Conservation (phyloP, 768 basidiomycete species). For the Boletus bicolor region DNA sequence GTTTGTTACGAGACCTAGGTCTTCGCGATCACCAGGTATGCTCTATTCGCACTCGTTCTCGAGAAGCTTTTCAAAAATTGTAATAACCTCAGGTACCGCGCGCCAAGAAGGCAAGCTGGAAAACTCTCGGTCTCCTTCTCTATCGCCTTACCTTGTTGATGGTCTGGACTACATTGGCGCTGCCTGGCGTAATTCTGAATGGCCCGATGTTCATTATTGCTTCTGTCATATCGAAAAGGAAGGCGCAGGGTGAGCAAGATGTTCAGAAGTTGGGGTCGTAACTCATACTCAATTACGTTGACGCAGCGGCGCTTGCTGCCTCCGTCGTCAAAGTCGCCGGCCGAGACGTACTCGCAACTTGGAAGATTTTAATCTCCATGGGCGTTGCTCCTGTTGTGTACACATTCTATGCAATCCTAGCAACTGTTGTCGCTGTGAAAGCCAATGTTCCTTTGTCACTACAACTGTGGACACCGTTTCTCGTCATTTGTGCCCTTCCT, state of each 20-base stretch:
- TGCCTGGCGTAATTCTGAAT: slow-evolving; percentile 90
- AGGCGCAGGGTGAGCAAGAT: slow-evolving; percentile 69
- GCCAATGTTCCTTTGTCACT: slow-evolving; percentile 60
- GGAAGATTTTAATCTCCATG: slow-evolving; percentile 94
- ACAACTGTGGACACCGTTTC: slow-evolving; percentile 72
- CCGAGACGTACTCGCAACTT: slow-evolving; percentile 95
- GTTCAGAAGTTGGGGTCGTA: not conserved
- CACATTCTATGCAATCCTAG: slow-evolving; percentile 75
- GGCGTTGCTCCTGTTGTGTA: slow-evolving; percentile 89
- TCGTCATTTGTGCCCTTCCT: slow-evolving; percentile 72
- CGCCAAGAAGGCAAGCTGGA: slow-evolving; percentile 83
- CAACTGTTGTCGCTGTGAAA: slow-evolving; percentile 67
- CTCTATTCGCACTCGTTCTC: not conserved
- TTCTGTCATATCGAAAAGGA: slow-evolving; percentile 80
- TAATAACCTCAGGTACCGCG: slow-evolving; percentile 63
- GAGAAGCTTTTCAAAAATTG: not conserved
- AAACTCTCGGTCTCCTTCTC: slow-evolving; percentile 75
- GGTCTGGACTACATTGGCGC: slow-evolving; percentile 78
- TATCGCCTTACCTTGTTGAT: slow-evolving; percentile 78
- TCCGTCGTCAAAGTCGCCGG: slow-evolving; percentile 94
- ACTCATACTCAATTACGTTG: not conserved
- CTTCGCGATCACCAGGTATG: slow-evolving; percentile 88
- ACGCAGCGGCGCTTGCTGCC: slow-evolving; percentile 87
- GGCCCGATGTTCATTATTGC: slow-evolving; percentile 92
- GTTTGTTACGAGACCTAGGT: slow-evolving; percentile 82